Percentiles rank a stretch among this genome's conserved stretches.
These are phyloP conservation scores for Kwoniella newhampshirensis DNA, from an alignment of 768 basidiomycete genomes.

Conservation along the genomic window DNA sequence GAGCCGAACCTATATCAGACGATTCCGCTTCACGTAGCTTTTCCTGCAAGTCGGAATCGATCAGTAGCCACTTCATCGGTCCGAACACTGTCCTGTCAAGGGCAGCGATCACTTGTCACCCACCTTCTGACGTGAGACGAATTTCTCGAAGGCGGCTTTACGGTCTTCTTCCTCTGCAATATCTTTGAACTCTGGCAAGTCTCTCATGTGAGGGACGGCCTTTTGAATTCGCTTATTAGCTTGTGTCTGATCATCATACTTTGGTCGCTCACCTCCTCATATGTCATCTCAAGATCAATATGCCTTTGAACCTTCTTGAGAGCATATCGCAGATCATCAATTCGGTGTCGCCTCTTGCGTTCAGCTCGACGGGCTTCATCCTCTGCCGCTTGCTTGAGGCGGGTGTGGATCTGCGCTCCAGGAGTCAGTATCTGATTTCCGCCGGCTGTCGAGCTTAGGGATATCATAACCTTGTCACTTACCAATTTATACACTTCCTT, in stretches of 20 bases:
- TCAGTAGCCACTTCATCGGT: not conserved
- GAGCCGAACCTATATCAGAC: slow-evolving; percentile 25
- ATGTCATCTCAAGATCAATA: slow-evolving; percentile 70
- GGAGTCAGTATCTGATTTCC: slow-evolving; percentile 2
- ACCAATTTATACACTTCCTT: slow-evolving; percentile 56
- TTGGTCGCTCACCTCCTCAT: slow-evolving; percentile 68
- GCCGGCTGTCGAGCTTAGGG: no score
- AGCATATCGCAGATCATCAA: slow-evolving; percentile 95
- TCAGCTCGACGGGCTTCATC: slow-evolving; percentile 79
- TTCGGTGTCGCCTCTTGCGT: slow-evolving; percentile 76
- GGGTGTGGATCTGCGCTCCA: slow-evolving; percentile 68
- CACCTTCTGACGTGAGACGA: slow-evolving; percentile 86
- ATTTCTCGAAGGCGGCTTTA: slow-evolving; percentile 79
- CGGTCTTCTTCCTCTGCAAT: slow-evolving; percentile 82
- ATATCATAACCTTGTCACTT: slow-evolving; percentile 8
- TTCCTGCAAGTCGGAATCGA: slow-evolving; percentile 61
- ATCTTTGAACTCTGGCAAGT: slow-evolving; percentile 81
- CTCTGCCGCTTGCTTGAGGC: slow-evolving; percentile 69
- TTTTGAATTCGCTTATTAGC: slow-evolving; percentile 47
- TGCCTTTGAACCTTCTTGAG: slow-evolving; percentile 83
- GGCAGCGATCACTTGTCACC: no score
- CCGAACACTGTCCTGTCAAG: no score
- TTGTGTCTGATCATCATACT: not conserved
- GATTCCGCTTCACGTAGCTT: slow-evolving; percentile 61
- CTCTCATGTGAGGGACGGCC: slow-evolving; percentile 72